A percentile compares a stretch with the other conserved stretches of the same genome.
These are phyloP conservation scores for Trypanosoma cruzi DNA, from an alignment of 208 protist species.

Conservation along the genomic window DNA sequence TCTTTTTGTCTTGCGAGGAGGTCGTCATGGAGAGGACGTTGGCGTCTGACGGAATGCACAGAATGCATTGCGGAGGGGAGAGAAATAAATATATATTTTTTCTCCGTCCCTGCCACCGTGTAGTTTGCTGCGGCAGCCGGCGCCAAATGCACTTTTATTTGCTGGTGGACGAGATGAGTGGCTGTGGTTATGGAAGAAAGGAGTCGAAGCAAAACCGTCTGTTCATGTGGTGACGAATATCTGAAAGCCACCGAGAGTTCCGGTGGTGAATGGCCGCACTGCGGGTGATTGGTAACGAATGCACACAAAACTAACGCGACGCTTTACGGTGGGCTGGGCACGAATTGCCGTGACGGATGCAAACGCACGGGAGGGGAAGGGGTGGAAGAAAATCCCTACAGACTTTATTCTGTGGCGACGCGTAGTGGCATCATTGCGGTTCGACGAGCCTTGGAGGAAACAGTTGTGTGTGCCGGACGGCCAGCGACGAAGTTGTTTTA, in stretches of 20 bases:
- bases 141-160: too few species aligned
- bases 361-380: too few species aligned
- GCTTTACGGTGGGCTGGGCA: too few species aligned
- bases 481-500: background rate
- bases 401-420: slow-evolving; percentile 47
- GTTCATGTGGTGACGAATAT: too few species aligned
- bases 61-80: slow-evolving; percentile 1
- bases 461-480: slow-evolving; percentile 17
- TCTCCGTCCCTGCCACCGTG: slow-evolving; percentile 36
- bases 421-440: slow-evolving; percentile 23
- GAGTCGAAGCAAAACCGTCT: too few species aligned
- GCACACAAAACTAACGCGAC: too few species aligned
- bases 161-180: too few species aligned
- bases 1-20: background rate
- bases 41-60: background rate
- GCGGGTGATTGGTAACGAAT: too few species aligned
- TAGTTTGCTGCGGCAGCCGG: slow-evolving; percentile 37
- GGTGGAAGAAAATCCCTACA: slow-evolving; percentile 36
- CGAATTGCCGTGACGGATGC: too few species aligned
- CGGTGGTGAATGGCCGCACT: too few species aligned
- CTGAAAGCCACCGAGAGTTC: too few species aligned
- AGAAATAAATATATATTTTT: slow-evolving; percentile 20
- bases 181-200: too few species aligned
- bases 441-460: slow-evolving; percentile 21
- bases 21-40: background rate